Percentiles rank a stretch among this genome's conserved stretches.
phyloP scores from a whole-genome alignment of 163 green algal genomes.

The Trebouxia gelatinosa region DNA sequence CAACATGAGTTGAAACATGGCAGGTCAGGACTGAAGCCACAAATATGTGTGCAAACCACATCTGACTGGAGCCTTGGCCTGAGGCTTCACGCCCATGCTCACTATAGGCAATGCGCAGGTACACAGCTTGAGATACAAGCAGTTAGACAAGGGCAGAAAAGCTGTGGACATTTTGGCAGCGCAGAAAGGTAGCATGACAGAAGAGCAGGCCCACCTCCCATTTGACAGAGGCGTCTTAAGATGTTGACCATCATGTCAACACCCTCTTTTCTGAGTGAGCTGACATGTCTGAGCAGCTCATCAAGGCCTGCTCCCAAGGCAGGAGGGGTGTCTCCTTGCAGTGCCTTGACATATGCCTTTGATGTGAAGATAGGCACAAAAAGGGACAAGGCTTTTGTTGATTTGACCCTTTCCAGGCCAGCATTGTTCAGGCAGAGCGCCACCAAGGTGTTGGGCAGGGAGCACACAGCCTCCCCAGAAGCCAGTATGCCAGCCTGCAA shows the following conservation, averaged over 20 bases:
- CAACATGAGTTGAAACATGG: neutral
- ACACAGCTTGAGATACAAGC: neutral
- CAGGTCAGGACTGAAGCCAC: neutral
- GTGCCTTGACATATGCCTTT: conserved; percentile 62
- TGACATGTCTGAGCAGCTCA: conserved; percentile 91
- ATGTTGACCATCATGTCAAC: conserved; percentile 45
- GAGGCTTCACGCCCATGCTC: neutral
- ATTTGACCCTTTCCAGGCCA: conserved; percentile 70
- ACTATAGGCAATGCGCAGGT: neutral
- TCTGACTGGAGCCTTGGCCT: neutral
- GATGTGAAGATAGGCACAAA: conserved; percentile 77
- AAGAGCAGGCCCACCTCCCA: conserved; percentile 23
- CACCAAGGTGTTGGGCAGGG: conserved; percentile 77
- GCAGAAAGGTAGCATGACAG: neutral
- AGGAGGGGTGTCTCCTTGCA: conserved; percentile 63
- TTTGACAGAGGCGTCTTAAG: conserved; percentile 33
- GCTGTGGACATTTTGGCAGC: neutral
- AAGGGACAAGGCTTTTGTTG: conserved; percentile 55
- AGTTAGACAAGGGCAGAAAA: neutral
- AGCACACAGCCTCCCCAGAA: conserved; percentile 76
- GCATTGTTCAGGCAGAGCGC: conserved; percentile 85
- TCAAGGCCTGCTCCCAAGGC: conserved; percentile 84
- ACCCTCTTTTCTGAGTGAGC: conserved; percentile 56
- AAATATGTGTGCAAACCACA: neutral
- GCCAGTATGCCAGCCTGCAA: conserved; percentile 70